Conservation (phyloP, 345 rosid genomes). For the Syzygium jambos region DNA sequence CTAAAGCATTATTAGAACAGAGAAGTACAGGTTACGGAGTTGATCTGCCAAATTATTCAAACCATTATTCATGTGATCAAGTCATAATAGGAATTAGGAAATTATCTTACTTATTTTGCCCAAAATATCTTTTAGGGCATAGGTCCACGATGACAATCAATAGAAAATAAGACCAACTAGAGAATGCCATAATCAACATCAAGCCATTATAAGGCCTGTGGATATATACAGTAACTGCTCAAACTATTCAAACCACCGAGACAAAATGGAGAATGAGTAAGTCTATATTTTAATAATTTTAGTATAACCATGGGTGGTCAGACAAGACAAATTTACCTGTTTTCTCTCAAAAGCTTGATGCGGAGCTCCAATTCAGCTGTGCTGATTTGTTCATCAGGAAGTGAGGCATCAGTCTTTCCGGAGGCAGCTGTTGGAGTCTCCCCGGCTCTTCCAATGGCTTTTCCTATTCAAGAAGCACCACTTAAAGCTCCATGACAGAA, state of each 20-base stretch:
- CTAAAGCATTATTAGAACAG: neutral
- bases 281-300: neutral
- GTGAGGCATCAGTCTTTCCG: slow-evolving; percentile 24
- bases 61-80: neutral
- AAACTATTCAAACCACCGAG: neutral
- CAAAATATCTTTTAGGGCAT: neutral
- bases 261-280: neutral
- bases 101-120: neutral
- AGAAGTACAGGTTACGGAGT: neutral
- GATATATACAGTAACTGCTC: neutral
- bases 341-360: slow-evolving; percentile 60
- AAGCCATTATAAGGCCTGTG: neutral
- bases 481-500: neutral
- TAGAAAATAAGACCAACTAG: neutral
- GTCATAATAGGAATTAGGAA: neutral
- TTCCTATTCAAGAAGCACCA: slow-evolving; percentile 36
- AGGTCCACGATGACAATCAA: neutral
- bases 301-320: neutral
- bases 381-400: slow-evolving; percentile 63
- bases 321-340: slow-evolving; percentile 35
- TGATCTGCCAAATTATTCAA: neutral
- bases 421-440: slow-evolving; percentile 36
- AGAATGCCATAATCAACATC: neutral
- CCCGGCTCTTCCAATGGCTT: slow-evolving; percentile 51
- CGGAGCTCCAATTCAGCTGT: slow-evolving; percentile 58